Evolutionary conservation across 352 stramenopile species (phyloP), one percentile per base, ranked within the genome.

Genomic region (Phytophthora multivora): DNA sequence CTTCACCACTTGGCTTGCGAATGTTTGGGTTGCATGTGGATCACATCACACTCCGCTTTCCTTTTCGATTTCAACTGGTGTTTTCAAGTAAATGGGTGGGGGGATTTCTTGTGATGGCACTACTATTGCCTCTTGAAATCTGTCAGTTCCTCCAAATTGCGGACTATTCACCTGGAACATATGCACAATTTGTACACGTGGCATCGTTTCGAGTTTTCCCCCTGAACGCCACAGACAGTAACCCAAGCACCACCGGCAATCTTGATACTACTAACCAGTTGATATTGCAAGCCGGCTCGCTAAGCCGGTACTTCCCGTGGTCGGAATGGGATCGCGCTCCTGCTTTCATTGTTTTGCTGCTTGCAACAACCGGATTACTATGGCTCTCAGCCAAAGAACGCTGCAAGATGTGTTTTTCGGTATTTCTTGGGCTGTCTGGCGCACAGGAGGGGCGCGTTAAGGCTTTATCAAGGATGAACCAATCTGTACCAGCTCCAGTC

Each of bases 81-180:
- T 66, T 86, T 33, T 75, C 69, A 15, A 84, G 69, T 66, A 81
- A 77, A 48, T 88, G 80, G 79, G 5, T 73, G 0, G 50, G 67
- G 31, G 51, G 49, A 25, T 90, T 88, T 66, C 5, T 88, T 28
- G 77, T 85, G n/a, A 18, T 86, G 21, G 79, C 61, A 1, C 35
- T 81, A 2, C 18, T 89, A 13, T 38, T 90, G 18, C 80, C 79
- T 26, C 46, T 90, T 8, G 77, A 90, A 46, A 9, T 78, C 3
- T 79, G 74, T 35, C 65, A 79, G 8, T 84, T 87, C 23, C 40
- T 77, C 10, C 79, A 90, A 53, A 68, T 77, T 21, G 55, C 65
- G 8, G 43, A 38, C 33, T 90, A 88, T 46, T 51, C 55, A 1
- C 81, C 77, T 8, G 26, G 6, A 0, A 46, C 51, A 3, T 90